Evolutionary conservation across 2,329 filamentous ascomycete genomes (phyloP).

Genomic region (Colletotrichum camelliae): DNA sequence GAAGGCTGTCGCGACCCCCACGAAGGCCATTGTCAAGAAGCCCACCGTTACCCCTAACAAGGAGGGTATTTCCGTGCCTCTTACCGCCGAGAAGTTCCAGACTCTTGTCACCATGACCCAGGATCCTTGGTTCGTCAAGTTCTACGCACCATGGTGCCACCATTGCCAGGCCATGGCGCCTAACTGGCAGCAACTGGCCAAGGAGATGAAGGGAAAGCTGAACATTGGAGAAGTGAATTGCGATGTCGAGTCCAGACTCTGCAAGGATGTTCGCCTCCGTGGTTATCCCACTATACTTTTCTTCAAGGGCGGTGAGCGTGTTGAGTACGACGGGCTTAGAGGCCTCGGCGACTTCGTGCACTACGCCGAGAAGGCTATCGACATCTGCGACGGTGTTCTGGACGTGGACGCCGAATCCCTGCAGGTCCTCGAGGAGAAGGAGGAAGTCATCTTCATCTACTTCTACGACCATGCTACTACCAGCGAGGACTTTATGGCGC

Average conservation of each 20-base stretch:
- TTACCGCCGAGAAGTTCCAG: constrained; percentile 88
- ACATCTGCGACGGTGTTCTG: constrained; percentile 75
- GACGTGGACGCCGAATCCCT: constrained; percentile 82
- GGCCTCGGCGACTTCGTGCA: constrained; percentile 88
- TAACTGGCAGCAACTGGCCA: constrained; percentile 87
- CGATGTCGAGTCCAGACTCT: constrained; percentile 83
- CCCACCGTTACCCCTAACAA: constrained; percentile 71
- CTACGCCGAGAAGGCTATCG: constrained; percentile 86
- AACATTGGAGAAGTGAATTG: constrained; percentile 98
- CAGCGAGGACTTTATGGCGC: constrained; percentile 85
- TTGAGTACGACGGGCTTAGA: constrained; percentile 91
- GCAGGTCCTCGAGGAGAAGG: constrained; percentile 84
- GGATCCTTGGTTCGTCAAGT: constrained; percentile 98
- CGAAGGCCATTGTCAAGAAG: constrained; percentile 49
- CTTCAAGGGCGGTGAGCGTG: constrained; percentile 88
- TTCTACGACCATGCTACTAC: constrained; percentile 97
- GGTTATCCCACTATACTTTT: constrained; percentile 91
- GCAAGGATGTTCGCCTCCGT: constrained; percentile 83
- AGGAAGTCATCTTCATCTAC: constrained; percentile 96
- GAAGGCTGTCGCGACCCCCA: constrained; percentile 30
- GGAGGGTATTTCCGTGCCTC: constrained; percentile 73
- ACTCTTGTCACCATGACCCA: constrained; percentile 82
- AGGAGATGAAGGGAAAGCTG: constrained; percentile 87
- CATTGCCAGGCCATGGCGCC: constrained; percentile 95
- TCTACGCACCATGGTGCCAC: constrained; percentile 96